Base-by-base conservation (phyloP, 2,329 filamentous ascomycete genomes). In the Epichloe gansuensis region DNA sequence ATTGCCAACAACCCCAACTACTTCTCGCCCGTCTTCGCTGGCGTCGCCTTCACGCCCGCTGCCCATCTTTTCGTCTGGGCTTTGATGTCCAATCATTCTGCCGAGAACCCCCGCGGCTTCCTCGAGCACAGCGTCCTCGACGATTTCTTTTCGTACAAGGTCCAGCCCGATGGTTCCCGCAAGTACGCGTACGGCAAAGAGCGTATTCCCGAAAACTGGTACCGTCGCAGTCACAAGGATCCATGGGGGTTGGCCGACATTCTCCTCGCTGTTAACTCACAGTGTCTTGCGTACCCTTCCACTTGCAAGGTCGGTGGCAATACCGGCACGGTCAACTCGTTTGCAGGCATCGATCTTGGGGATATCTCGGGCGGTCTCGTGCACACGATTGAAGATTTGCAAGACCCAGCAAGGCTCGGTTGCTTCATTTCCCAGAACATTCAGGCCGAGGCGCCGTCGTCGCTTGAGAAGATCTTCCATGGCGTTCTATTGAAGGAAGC, bases 161-260 rank as follows among this genome's bases (percentile, higher is more conserved):
- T 78, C 25, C 64, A 69, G 11, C 67, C 68, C 23, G 34, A 47
- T 34, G 64, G 67, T 3, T 63, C 69, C 34, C 56, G 73, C 13
- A 65, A 64, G 6, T 70, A 74, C 57, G 68, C 66, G 13, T 60
- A 66, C 40, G 75, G 75, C 25, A 70, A 70, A 59, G 74, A 78
- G 55, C 65, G 68, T 3, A 74, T 78, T 51, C 74, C 75, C 0
- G 64, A 70, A 11, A 76, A 77, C 60, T 78, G 74, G 74, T 77
- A 72, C 60, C 52, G 52, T 7, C 53, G 47, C 4, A 68, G 70
- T 36, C 55, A 67, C 1, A 72, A 75, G 48, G 76, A 75, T 54
- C 68, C 69, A 21, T 63, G 74, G 5, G 53, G 74, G 2, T 60
- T 66, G 23, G 60, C 67, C 47, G 60, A 63, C 50, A 47, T 66